Conservation (phyloP, 2,329 filamentous ascomycete genomes). For the Stylonectria norvegica region DNA sequence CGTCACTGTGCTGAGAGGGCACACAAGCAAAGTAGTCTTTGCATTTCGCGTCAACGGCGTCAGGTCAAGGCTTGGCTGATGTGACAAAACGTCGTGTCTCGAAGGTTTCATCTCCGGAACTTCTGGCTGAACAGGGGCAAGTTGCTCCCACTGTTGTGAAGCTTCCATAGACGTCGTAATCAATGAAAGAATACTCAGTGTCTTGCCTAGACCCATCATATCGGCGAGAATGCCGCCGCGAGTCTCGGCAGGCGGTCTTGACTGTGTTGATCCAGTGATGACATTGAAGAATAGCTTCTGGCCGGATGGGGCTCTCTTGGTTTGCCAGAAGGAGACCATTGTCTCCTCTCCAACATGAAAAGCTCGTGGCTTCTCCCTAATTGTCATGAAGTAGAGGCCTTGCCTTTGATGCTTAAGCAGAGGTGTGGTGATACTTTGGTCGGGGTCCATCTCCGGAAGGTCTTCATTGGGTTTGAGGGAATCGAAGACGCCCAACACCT, state of each 20-base stretch:
- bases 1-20: conserved; percentile 82
- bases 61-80: conserved; percentile 44
- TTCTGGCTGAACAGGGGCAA: conserved; percentile 49
- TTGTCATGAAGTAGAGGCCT: conserved; percentile 80
- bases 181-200: conserved; percentile 78
- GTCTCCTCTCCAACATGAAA: conserved; percentile 56
- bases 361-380: conserved; percentile 66
- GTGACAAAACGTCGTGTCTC: conserved; percentile 28
- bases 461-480: conserved; percentile 72
- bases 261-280: conserved; percentile 69
- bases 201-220: conserved; percentile 89
- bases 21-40: conserved; percentile 79
- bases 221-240: conserved; percentile 74
- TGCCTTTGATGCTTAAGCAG: conserved; percentile 87
- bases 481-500: conserved; percentile 86
- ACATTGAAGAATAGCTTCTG: conserved; percentile 72
- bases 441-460: conserved; percentile 69
- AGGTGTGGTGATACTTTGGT: conserved; percentile 58
- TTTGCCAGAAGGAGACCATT: conserved; percentile 75
- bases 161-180: conserved; percentile 63
- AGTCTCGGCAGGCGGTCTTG: conserved; percentile 60
- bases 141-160: conserved; percentile 58
- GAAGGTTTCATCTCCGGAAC: conserved; percentile 38
- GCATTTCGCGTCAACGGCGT: conserved; percentile 62
- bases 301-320: conserved; percentile 48